Conservation (phyloP, 495 filamentous ascomycete genomes). For the Rusavskia elegans region DNA sequence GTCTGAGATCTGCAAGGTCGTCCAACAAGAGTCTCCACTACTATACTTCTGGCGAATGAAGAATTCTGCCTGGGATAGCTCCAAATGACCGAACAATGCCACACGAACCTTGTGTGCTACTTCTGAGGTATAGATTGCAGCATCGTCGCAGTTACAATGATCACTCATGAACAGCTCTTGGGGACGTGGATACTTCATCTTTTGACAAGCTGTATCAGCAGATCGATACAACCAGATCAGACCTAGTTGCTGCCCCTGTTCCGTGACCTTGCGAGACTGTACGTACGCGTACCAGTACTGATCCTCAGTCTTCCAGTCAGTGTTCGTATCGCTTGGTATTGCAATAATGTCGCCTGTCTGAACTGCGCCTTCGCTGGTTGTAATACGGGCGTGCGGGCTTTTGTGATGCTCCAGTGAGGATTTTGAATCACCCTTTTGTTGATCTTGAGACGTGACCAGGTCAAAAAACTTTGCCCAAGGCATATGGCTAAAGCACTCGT, state of each 20-base stretch:
- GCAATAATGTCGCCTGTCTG: conserved; percentile 34
- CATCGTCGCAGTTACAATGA: conserved; percentile 49
- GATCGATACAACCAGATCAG: conserved; percentile 60
- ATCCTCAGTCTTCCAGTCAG: conserved; percentile 36
- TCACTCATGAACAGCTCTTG: conserved; percentile 67
- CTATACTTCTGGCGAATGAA: conserved; percentile 55
- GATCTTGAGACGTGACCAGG: background rate
- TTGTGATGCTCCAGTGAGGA: background rate
- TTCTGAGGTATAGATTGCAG: conserved; percentile 30
- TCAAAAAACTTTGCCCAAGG: conserved; percentile 35
- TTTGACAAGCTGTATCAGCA: conserved; percentile 46
- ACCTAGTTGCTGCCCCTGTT: conserved; percentile 28
- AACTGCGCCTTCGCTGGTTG: background rate
- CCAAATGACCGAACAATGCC: conserved; percentile 34
- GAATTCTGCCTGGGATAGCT: conserved; percentile 26
- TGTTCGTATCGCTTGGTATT: conserved; percentile 27
- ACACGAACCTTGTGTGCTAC: conserved; percentile 37
- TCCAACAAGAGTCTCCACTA: conserved; percentile 32
- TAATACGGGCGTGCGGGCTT: background rate
- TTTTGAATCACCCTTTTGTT: background rate
- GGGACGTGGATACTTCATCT: conserved; percentile 44
- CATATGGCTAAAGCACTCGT: conserved; percentile 45
- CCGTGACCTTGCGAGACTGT: conserved; percentile 29
- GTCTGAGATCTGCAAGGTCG: conserved; percentile 31
- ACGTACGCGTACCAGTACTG: conserved; percentile 51